phyloP scores from a whole-genome alignment of 495 filamentous ascomycete species.

The Daldinia childiae region DNA sequence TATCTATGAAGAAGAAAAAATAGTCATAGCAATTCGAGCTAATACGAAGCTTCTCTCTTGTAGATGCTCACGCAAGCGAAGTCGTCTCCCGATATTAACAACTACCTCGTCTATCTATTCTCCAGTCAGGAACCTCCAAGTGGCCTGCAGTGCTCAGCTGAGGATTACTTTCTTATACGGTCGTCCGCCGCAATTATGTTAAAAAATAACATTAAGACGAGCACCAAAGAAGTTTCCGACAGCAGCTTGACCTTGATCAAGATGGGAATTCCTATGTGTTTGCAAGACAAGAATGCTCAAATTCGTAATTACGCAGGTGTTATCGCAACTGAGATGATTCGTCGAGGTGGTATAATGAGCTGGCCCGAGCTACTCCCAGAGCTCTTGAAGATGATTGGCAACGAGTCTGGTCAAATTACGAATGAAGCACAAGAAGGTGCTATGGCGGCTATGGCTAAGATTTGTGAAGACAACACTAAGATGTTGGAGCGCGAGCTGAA shows the following conservation, averaged over 20 bases:
- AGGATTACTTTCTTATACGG: constrained; percentile 77
- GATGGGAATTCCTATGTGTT: constrained; percentile 75
- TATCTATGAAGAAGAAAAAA: not conserved
- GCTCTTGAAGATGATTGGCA: constrained; percentile 77
- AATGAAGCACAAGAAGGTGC: constrained; percentile 86
- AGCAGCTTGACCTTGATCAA: constrained; percentile 76
- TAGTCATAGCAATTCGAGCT: constrained; percentile 34
- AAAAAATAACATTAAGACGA: constrained; percentile 86
- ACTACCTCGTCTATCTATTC: constrained; percentile 93
- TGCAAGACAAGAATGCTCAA: constrained; percentile 82
- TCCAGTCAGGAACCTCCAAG: constrained; percentile 71
- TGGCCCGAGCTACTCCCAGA: constrained; percentile 93
- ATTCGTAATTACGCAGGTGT: constrained; percentile 91
- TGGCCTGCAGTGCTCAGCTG: constrained; percentile 62
- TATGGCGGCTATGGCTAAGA: constrained; percentile 90
- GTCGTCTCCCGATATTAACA: constrained; percentile 90
- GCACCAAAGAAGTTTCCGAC: constrained; percentile 75
- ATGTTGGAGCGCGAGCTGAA: constrained; percentile 85
- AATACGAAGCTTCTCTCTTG: constrained; percentile 29
- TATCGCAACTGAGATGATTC: constrained; percentile 94
- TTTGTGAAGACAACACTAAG: constrained; percentile 95
- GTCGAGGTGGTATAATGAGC: constrained; percentile 81
- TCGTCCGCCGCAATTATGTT: constrained; percentile 91
- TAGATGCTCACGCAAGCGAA: constrained; percentile 97
- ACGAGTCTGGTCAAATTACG: constrained; percentile 71